Evolutionary conservation across 1,284 basidiomycete species (phyloP).

Genomic region (Fomitopsis schrenkii): DNA sequence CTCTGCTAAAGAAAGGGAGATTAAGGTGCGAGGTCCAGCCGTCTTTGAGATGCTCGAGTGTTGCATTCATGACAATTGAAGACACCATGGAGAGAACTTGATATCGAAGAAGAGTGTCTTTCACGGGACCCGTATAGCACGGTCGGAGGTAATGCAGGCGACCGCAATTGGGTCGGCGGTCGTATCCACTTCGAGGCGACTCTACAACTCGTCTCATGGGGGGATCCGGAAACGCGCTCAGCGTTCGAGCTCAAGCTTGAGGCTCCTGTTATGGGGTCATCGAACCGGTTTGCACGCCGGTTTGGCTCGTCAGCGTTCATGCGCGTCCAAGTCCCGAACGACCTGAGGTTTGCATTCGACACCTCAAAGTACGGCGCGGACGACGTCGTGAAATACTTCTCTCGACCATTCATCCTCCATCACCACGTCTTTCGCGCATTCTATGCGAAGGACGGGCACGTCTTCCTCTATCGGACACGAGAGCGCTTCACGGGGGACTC

Average conservation of each 20-base stretch:
- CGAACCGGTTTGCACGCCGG: constrained; percentile 33
- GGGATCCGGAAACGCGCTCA: constrained; percentile 1
- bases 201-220: constrained; percentile 6
- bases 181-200: constrained; percentile 30
- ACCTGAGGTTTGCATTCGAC: constrained; percentile 10
- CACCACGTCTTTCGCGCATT: constrained; percentile 35
- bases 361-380: background rate
- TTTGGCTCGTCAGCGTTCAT: constrained; percentile 38
- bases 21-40: constrained; percentile 6
- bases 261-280: constrained; percentile 29
- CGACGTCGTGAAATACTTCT: constrained; percentile 23
- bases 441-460: constrained; percentile 31
- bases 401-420: constrained; percentile 32
- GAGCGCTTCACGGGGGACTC: constrained; percentile 17
- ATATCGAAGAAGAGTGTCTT: constrained; percentile 28
- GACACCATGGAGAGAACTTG: constrained; percentile 37
- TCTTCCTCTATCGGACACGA: constrained; percentile 34
- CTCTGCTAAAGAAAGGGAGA: constrained; percentile 3
- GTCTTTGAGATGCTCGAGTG: background rate
- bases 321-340: constrained; percentile 27
- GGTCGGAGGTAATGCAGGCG: constrained; percentile 24
- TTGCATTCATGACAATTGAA: constrained; percentile 7
- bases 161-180: constrained; percentile 32
- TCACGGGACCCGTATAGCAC: constrained; percentile 17
- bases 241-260: constrained; percentile 24